These are phyloP conservation scores for Thozetella sp. DNA, from an alignment of 495 filamentous ascomycete genomes.

Conservation along the genomic window DNA sequence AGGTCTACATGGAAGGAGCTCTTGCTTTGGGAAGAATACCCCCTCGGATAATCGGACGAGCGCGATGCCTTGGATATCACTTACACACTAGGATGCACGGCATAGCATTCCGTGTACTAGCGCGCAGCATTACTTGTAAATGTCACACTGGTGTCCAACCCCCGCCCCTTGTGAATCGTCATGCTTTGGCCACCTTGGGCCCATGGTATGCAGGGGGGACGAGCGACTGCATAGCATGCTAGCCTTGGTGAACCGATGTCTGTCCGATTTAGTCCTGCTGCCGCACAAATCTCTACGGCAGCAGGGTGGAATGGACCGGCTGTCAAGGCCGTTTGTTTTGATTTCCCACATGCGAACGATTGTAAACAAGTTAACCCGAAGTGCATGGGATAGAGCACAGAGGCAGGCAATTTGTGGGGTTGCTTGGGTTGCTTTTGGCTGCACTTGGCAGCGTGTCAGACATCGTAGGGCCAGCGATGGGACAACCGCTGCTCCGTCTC, in stretches of 20 bases:
- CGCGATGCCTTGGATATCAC: not conserved
- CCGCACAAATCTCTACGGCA: constrained; percentile 47
- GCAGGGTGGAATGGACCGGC: constrained; percentile 64
- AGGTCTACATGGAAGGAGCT: no score
- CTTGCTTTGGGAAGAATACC: not conserved
- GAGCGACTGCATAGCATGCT: no score
- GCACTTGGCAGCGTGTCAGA: not conserved
- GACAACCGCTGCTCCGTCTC: no score
- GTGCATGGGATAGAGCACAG: constrained; percentile 49
- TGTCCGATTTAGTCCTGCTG: constrained; percentile 63
- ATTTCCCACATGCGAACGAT: constrained; percentile 62
- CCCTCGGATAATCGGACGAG: not conserved
- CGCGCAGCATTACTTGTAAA: not conserved
- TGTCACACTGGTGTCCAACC: not conserved
- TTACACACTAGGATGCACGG: no score
- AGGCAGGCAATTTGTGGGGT: constrained; percentile 62
- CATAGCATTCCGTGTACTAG: not conserved
- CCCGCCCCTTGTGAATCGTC: no score
- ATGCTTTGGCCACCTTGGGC: no score
- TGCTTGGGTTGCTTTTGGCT: constrained; percentile 6
- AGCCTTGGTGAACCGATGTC: constrained; percentile 29
- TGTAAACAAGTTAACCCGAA: constrained; percentile 52
- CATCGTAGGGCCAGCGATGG: constrained; percentile 2
- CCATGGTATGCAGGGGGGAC: no score
- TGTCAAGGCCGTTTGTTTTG: constrained; percentile 60